These are phyloP conservation scores for Aotearoamyces nothofagi DNA, from an alignment of 2,329 filamentous ascomycete genomes.

Conservation along the genomic window DNA sequence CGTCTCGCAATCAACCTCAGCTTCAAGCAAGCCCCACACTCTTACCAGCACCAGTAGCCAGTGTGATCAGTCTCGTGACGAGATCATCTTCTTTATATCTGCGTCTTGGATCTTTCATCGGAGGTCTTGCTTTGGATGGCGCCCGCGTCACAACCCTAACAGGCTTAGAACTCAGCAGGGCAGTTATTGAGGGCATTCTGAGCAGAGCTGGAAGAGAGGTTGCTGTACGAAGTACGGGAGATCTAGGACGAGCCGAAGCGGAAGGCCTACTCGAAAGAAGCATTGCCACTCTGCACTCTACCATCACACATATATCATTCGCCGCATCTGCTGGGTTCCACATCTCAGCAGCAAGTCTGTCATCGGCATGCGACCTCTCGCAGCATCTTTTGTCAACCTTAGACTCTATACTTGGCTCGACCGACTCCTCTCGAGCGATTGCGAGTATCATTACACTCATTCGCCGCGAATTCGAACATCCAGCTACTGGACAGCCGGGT, in stretches of 20 bases:
- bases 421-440: conserved; percentile 53
- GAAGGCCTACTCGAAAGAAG: conserved; percentile 41
- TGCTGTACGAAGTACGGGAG: conserved; percentile 16
- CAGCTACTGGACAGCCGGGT: conserved; percentile 39
- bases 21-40: conserved; percentile 26
- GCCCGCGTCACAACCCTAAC: conserved; percentile 23
- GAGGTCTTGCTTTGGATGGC: conserved; percentile 20
- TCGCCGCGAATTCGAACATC: conserved; percentile 47
- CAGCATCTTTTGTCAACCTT: conserved; percentile 42
- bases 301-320: conserved; percentile 42
- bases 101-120: conserved; percentile 22
- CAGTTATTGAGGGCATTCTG: conserved; percentile 22
- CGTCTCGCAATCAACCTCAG: conserved; percentile 1
- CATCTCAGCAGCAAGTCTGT: conserved; percentile 37
- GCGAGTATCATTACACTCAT: conserved; percentile 51
- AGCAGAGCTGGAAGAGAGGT: conserved; percentile 22
- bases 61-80: conserved; percentile 42
- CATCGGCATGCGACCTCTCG: conserved; percentile 37
- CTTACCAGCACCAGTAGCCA: conserved; percentile 40
- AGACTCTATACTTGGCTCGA: conserved; percentile 51
- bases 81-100: conserved; percentile 38
- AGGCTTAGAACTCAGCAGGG: conserved; percentile 21
- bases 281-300: conserved; percentile 38
- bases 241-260: conserved; percentile 33
- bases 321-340: conserved; percentile 46